Evolutionary conservation across 805 yeast genomes (phyloP).

Genomic region (Schizosaccharomyces japonicus): DNA sequence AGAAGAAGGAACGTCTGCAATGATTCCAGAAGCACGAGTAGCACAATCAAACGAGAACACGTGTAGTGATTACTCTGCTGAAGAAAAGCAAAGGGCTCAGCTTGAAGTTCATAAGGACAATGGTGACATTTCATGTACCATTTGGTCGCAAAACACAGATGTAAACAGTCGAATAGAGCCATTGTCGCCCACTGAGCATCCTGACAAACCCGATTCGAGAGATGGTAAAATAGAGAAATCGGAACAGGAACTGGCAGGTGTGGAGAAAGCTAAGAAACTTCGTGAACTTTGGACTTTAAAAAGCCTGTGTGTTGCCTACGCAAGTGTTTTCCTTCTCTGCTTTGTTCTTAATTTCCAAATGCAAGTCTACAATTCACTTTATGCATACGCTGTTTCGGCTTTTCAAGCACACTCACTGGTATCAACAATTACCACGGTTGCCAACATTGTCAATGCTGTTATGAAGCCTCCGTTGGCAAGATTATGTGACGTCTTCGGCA

Average conservation of each 20-base stretch:
- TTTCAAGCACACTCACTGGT: conserved; percentile 16
- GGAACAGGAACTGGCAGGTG: not conserved
- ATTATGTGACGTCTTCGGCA: conserved; percentile 32
- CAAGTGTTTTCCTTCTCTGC: not conserved
- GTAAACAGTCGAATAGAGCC: no score
- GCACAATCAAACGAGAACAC: no score
- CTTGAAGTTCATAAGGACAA: no score
- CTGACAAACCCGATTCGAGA: no score
- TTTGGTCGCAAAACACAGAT: no score
- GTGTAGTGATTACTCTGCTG: no score
- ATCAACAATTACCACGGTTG: conserved; percentile 15
- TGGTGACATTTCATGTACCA: no score
- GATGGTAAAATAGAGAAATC: no score
- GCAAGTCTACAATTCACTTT: not conserved
- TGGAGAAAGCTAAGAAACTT: not conserved
- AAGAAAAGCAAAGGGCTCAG: no score
- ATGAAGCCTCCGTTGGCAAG: conserved; percentile 20
- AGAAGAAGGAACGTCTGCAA: no score
- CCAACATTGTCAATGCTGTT: conserved; percentile 18
- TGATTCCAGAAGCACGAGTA: no score
- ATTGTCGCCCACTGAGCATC: no score
- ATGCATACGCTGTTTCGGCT: conserved; percentile 6
- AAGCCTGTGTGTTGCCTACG: not conserved
- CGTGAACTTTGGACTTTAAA: not conserved
- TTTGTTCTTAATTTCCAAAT: not conserved